A percentile compares a stretch with the other conserved stretches of the same genome.
Conservation (phyloP, 208 protist species). For the Crithidia bombi region DNA sequence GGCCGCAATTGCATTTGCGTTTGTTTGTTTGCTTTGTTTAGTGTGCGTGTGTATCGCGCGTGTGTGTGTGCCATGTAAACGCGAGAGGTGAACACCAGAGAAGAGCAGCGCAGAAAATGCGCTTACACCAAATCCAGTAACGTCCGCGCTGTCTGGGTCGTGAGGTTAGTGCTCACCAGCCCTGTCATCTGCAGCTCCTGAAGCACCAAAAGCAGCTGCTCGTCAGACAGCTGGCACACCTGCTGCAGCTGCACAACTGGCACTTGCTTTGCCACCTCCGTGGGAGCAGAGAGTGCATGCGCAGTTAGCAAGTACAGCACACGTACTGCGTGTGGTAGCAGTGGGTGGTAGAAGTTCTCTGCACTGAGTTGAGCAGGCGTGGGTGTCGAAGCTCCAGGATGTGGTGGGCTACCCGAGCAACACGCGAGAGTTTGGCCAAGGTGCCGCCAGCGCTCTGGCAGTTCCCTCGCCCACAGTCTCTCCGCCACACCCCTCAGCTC, state of each 20-base stretch:
- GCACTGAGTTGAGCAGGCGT: slow-evolving; percentile 1
- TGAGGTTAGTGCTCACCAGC: slow-evolving; percentile 41
- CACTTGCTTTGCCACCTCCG: slow-evolving; percentile 53
- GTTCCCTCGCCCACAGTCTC: slow-evolving; percentile 5
- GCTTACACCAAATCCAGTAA: slow-evolving; percentile 28
- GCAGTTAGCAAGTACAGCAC: slow-evolving; percentile 64
- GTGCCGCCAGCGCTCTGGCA: slow-evolving; percentile 20
- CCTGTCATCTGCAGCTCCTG: slow-evolving; percentile 60
- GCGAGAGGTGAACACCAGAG: slow-evolving; percentile 5
- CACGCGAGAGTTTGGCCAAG: not conserved
- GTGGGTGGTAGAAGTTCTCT: slow-evolving; percentile 63
- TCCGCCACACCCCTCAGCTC: slow-evolving; percentile 43
- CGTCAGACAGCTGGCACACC: slow-evolving; percentile 68
- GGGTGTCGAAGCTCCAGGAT: not conserved
- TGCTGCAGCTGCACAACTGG: slow-evolving; percentile 59
- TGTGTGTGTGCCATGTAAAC: too few relatives aligned
- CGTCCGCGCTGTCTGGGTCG: slow-evolving; percentile 44
- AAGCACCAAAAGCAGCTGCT: slow-evolving; percentile 50
- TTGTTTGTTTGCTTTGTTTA: too few relatives aligned
- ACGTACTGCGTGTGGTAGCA: slow-evolving; percentile 56
- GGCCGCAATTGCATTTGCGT: too few relatives aligned
- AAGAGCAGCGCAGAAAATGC: too few relatives aligned
- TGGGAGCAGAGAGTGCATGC: slow-evolving; percentile 39
- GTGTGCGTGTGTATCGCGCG: too few relatives aligned
- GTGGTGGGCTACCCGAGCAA: too few relatives aligned